Percentiles rank a stretch among this genome's conserved stretches.
Evolutionary conservation across 441 rosid genomes (phyloP).

Genomic region (Manihot esculenta): DNA sequence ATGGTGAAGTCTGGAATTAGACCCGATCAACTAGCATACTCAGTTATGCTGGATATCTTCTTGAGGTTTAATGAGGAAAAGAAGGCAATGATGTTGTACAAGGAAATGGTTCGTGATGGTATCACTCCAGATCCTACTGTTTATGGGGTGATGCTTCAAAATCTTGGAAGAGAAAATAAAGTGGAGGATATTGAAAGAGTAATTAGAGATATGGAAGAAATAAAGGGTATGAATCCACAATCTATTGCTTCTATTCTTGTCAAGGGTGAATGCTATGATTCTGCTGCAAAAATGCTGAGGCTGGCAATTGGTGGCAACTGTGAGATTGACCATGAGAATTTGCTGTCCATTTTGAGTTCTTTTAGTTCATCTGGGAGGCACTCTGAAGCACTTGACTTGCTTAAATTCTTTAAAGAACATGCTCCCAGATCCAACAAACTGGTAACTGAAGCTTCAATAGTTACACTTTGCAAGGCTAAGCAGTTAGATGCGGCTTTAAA

Average conservation of each 20-base stretch:
- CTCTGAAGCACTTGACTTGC: constrained; percentile 80
- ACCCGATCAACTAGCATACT: constrained; percentile 84
- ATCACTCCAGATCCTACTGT: constrained; percentile 53
- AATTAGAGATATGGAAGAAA: constrained; percentile 69
- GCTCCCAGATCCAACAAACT: constrained; percentile 45
- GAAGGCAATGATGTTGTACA: constrained; percentile 63
- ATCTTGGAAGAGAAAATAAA: constrained; percentile 53
- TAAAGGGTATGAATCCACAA: constrained; percentile 64
- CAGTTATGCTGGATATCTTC: constrained; percentile 82
- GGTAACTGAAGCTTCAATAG: constrained; percentile 65
- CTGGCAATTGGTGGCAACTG: constrained; percentile 48
- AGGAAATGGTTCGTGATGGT: constrained; percentile 67
- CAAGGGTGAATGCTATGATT: constrained; percentile 82
- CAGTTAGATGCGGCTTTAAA: constrained; percentile 62
- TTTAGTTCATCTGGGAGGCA: constrained; percentile 77
- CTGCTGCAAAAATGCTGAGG: constrained; percentile 69
- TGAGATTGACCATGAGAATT: constrained; percentile 54
- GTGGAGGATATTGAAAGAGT: constrained; percentile 57
- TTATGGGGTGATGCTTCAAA: constrained; percentile 56
- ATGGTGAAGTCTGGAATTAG: constrained; percentile 77
- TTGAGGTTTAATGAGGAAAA: constrained; percentile 57
- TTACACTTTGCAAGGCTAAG: constrained; percentile 68
- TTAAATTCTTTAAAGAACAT: constrained; percentile 66
- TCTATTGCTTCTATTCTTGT: constrained; percentile 70
- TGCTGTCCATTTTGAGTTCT: constrained; percentile 70